Conservation (phyloP, 306 rosid genomes). For the Trifolium dubium region DNA sequence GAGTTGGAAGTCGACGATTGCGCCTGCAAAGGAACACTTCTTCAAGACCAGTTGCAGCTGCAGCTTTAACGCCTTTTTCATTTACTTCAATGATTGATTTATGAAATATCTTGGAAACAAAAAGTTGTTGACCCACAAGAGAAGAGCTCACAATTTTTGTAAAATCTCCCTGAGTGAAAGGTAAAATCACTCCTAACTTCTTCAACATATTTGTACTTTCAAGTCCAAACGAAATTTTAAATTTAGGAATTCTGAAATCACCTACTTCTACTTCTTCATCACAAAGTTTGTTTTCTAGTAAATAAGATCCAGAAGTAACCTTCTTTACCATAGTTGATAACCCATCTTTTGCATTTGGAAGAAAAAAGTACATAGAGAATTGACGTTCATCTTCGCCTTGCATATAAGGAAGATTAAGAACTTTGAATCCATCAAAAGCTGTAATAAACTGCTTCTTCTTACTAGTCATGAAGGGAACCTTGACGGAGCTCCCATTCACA, state of each 20-base stretch:
- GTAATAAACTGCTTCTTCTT: constrained; percentile 51
- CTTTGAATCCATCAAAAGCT: constrained; percentile 68
- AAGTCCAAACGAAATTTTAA: constrained; percentile 70
- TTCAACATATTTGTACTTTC: constrained; percentile 57
- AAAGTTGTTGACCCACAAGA: constrained; percentile 41
- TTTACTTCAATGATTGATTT: constrained; percentile 79
- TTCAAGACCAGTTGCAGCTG: no score
- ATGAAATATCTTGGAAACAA: constrained; percentile 62
- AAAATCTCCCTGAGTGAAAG: no score
- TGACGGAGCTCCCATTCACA: constrained; percentile 59
- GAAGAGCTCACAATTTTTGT: constrained; percentile 85
- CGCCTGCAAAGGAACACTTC: no score
- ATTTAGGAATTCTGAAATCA: constrained; percentile 72
- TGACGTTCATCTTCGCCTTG: constrained; percentile 67
- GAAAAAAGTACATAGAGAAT: constrained; percentile 60
- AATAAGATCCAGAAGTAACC: constrained; percentile 57
- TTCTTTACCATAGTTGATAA: constrained; percentile 65
- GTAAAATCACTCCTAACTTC: constrained; percentile 66
- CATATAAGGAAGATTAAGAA: constrained; percentile 69
- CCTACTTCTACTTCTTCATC: constrained; percentile 52
- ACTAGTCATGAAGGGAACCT: constrained; percentile 82
- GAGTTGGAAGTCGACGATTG: no score
- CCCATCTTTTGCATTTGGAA: constrained; percentile 63
- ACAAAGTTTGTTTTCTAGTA: constrained; percentile 66
- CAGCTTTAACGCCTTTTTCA: constrained; percentile 90